Percentiles rank a stretch among this genome's conserved stretches.
Conservation (phyloP, 371 early-diverging fungal species). For the Mucor velutinosus region DNA sequence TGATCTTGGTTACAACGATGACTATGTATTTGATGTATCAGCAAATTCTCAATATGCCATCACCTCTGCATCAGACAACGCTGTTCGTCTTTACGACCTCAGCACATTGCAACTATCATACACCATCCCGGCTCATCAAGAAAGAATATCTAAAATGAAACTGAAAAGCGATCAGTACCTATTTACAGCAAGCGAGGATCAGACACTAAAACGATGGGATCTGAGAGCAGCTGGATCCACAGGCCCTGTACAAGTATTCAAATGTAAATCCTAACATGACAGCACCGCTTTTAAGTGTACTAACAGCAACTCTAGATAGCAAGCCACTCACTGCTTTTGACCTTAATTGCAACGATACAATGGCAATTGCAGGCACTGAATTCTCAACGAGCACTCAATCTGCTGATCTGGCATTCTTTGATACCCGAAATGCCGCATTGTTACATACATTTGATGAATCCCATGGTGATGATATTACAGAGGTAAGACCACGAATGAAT, state of each 20-base stretch:
- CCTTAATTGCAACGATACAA: slow-evolving; percentile 60
- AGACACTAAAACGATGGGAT: slow-evolving; percentile 73
- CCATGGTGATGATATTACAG: slow-evolving; percentile 91
- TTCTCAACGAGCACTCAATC: slow-evolving; percentile 51
- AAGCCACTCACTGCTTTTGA: slow-evolving; percentile 70
- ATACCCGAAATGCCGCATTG: slow-evolving; percentile 48
- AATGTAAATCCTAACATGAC: slow-evolving; percentile 50
- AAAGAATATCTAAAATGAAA: slow-evolving; percentile 64
- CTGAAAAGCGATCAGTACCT: slow-evolving; percentile 61
- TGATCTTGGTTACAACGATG: slow-evolving; percentile 53
- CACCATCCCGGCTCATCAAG: slow-evolving; percentile 51
- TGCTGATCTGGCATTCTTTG: slow-evolving; percentile 79
- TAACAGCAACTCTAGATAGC: slow-evolving; percentile 31
- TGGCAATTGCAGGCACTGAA: slow-evolving; percentile 79
- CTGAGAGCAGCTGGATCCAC: slow-evolving; percentile 43
- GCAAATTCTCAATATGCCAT: slow-evolving; percentile 58
- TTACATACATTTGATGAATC: slow-evolving; percentile 74
- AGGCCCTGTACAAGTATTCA: slow-evolving; percentile 57
- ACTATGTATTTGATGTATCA: slow-evolving; percentile 71
- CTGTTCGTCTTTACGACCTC: slow-evolving; percentile 71
- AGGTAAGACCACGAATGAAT: slow-evolving; percentile 20
- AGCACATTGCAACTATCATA: slow-evolving; percentile 49
- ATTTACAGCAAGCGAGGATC: slow-evolving; percentile 67
- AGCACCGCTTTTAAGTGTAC: background rate
- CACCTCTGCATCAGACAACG: slow-evolving; percentile 69